phyloP scores from a whole-genome alignment of 371 early-diverging fungal species.

The Mucor mucedo region DNA sequence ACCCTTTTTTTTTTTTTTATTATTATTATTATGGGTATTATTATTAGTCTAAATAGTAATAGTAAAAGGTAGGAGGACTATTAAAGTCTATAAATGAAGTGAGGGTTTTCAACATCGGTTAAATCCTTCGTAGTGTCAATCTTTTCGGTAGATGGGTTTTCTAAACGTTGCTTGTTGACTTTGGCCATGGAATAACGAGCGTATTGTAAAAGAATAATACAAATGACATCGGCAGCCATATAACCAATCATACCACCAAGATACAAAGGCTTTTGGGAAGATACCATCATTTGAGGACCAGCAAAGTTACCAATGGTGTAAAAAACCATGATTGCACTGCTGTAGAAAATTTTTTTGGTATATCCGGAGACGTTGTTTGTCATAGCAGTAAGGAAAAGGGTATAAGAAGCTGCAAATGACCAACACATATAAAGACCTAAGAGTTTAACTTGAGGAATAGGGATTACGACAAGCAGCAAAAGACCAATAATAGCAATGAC shows the following conservation, averaged over 20 bases:
- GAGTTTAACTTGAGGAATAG: constrained; percentile 37
- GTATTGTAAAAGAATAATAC: constrained; percentile 28
- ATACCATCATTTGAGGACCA: constrained; percentile 44
- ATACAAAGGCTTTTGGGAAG: constrained; percentile 36
- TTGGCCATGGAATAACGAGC: constrained; percentile 25
- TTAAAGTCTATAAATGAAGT: constrained; percentile 33
- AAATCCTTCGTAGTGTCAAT: constrained; percentile 21
- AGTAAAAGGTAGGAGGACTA: neutral
- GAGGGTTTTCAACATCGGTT: constrained; percentile 32
- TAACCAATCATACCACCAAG: constrained; percentile 38
- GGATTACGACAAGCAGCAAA: constrained; percentile 46
- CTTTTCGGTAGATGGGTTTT: constrained; percentile 1
- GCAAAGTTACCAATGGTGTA: constrained; percentile 39
- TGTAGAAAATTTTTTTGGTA: constrained; percentile 47
- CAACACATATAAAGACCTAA: constrained; percentile 43
- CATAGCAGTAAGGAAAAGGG: constrained; percentile 16
- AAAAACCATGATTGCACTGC: constrained; percentile 29
- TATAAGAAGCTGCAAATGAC: constrained; percentile 33
- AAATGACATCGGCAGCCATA: constrained; percentile 29
- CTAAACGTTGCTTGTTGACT: constrained; percentile 28
- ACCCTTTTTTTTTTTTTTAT: neutral
- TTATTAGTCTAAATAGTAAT: neutral
- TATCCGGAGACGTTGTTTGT: constrained; percentile 45
- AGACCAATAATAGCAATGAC: constrained; percentile 39
- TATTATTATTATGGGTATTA: constrained; percentile 1